Conservation (phyloP, 2,329 filamentous ascomycete species). For the Fusarium hostae region DNA sequence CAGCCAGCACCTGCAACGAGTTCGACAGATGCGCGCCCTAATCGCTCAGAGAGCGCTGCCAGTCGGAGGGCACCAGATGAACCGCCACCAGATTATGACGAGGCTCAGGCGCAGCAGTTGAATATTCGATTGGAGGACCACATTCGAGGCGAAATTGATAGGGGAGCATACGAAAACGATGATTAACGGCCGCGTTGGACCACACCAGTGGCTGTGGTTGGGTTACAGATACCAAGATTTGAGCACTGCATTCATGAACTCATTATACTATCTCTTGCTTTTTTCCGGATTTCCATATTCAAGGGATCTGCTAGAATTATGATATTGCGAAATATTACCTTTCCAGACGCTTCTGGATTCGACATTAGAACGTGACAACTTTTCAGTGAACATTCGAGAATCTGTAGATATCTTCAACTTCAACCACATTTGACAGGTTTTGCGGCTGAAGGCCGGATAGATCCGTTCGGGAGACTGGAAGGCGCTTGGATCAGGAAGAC, state of each 20-base stretch:
- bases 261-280: slow-evolving; percentile 31
- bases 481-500: neutral
- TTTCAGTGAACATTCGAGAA: neutral
- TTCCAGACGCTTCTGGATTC: neutral
- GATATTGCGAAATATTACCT: neutral
- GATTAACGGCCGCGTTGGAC: slow-evolving; percentile 39
- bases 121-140: slow-evolving; percentile 73
- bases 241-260: slow-evolving; percentile 36
- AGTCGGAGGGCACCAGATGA: slow-evolving; percentile 68
- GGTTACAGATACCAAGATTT: slow-evolving; percentile 40
- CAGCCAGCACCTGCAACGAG: slow-evolving; percentile 44
- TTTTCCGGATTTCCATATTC: slow-evolving; percentile 13
- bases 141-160: slow-evolving; percentile 78
- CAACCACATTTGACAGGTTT: neutral
- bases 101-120: slow-evolving; percentile 80
- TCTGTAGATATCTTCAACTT: neutral
- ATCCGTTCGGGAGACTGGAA: slow-evolving; percentile 25
- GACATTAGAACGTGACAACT: neutral
- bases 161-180: slow-evolving; percentile 52
- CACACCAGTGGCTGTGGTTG: slow-evolving; percentile 32
- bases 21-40: slow-evolving; percentile 41
- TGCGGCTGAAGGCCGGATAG: slow-evolving; percentile 21
- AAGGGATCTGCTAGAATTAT: slow-evolving; percentile 23
- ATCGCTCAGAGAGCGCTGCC: slow-evolving; percentile 51
- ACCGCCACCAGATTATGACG: slow-evolving; percentile 91